These are phyloP conservation scores for Cocos nucifera DNA, from an alignment of 176 grass and related monocot species.

Conservation along the genomic window DNA sequence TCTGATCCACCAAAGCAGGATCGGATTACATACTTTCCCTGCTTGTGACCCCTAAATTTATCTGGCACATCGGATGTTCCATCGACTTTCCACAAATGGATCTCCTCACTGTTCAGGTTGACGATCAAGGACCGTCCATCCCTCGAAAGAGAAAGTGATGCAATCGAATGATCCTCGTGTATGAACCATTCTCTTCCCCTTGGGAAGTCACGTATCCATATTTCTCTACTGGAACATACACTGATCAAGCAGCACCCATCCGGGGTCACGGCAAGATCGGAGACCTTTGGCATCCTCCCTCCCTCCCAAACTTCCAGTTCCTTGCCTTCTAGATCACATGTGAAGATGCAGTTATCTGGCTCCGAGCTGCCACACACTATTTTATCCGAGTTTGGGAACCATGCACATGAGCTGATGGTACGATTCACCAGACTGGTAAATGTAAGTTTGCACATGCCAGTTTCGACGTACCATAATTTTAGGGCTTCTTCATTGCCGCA, in stretches of 20 bases:
- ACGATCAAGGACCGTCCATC: slow-evolving; percentile 78
- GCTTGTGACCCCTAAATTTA: slow-evolving; percentile 81
- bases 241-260: slow-evolving; percentile 63
- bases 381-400: slow-evolving; percentile 91
- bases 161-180: slow-evolving; percentile 51
- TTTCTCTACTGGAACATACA: slow-evolving; percentile 48
- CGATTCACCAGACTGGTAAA: slow-evolving; percentile 23
- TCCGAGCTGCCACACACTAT: slow-evolving; percentile 65
- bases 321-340: slow-evolving; percentile 73
- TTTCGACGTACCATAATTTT: slow-evolving; percentile 75
- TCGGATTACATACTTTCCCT: slow-evolving; percentile 76
- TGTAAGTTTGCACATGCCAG: slow-evolving; percentile 56
- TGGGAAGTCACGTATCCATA: slow-evolving; percentile 72
- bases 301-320: slow-evolving; percentile 73
- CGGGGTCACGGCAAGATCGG: slow-evolving; percentile 70
- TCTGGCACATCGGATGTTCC: slow-evolving; percentile 30
- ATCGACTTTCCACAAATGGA: slow-evolving; percentile 79
- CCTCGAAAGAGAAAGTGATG: slow-evolving; percentile 68
- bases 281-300: slow-evolving; percentile 90
- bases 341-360: slow-evolving; percentile 65
- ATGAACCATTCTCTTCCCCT: slow-evolving; percentile 64
- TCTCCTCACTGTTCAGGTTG: slow-evolving; percentile 88
- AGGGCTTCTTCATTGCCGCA: slow-evolving; percentile 58
- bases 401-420: slow-evolving; percentile 67
- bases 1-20: slow-evolving; percentile 90